Evolutionary conservation across 805 yeast species (phyloP), one percentile per base, ranked within the genome.

Genomic region (Candida ortonii): DNA sequence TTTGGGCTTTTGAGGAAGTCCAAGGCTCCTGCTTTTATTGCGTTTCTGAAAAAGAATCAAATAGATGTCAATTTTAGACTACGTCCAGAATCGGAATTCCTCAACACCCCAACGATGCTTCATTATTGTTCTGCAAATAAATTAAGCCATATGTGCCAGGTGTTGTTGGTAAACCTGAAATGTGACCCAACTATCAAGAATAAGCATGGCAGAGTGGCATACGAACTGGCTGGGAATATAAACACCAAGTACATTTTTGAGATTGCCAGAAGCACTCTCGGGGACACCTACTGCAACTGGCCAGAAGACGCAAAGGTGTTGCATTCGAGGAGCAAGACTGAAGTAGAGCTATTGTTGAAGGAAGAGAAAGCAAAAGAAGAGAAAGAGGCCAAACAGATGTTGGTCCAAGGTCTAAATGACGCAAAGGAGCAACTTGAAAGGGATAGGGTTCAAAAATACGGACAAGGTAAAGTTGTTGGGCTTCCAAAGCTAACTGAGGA

Each of bases 101-200:
- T 55, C 8, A 61, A 67, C 9, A 67, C 78, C 0, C 95, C 97
- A 4, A 85, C 95, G 0, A 56, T 84, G 38, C 62, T 93, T 19
- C 95, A 88, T 52, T 86, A 67, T 54, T 90, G 95, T 0, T 63
- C 96, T 0, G 67, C 78, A 7, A 67, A 78, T 37, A 84, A 85
- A 3, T 63, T 79, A 15, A 68, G 69, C 34, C 85, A 80, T 45
- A 78, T 88, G 70, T 78, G 85, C 3, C 70, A 71, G 28, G 68
- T 77, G 0, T 64, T 90, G 32, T 55, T 89, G 16, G 67, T 71
- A 8, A 78, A 71, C 30, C 55, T 84, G 46, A 80, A 82, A 41
- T 84, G 86, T 1, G 82, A 85, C 44, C 95, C 96, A 1, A 64
- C 80, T 0, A 38, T 73, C 4, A 34, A 42, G 22, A 87, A 78